Conservation (phyloP, 495 filamentous ascomycete species). For the Sporormia fimetaria region DNA sequence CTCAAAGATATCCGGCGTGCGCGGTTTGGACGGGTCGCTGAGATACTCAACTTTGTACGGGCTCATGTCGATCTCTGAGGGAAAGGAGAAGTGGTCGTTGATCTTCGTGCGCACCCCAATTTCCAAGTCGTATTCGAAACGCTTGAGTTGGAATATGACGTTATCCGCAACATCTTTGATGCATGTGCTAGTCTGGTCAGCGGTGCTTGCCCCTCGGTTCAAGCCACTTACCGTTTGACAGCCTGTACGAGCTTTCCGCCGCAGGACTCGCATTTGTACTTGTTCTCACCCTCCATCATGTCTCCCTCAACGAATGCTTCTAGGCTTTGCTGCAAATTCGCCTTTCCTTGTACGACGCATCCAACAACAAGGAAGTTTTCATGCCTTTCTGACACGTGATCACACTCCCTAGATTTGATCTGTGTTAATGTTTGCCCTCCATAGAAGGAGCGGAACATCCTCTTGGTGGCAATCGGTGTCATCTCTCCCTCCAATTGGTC, state of each 20-base stretch:
- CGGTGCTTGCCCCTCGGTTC: not conserved
- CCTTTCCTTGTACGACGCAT: slow-evolving; percentile 93
- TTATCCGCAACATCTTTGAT: slow-evolving; percentile 90
- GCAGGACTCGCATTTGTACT: slow-evolving; percentile 92
- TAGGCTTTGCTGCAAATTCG: slow-evolving; percentile 70
- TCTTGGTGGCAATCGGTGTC: slow-evolving; percentile 52
- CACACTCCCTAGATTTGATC: slow-evolving; percentile 86
- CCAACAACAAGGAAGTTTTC: slow-evolving; percentile 94
- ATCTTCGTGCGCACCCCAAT: slow-evolving; percentile 81
- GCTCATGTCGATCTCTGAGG: slow-evolving; percentile 72
- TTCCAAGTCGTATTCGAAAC: slow-evolving; percentile 89
- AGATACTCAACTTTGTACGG: slow-evolving; percentile 81
- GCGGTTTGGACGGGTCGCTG: slow-evolving; percentile 47
- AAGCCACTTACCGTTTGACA: slow-evolving; percentile 55
- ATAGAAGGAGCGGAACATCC: slow-evolving; percentile 70
- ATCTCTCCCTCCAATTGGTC: slow-evolving; percentile 86
- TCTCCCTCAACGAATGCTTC: slow-evolving; percentile 92
- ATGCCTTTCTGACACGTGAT: slow-evolving; percentile 79
- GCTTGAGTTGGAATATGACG: slow-evolving; percentile 90
- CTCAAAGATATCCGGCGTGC: slow-evolving; percentile 66
- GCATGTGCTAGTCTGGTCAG: slow-evolving; percentile 50
- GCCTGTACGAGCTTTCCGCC: slow-evolving; percentile 76
- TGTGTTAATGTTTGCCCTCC: slow-evolving; percentile 89
- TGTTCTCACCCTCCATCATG: slow-evolving; percentile 96
- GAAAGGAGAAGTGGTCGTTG: slow-evolving; percentile 90